Percentiles rank a stretch among this genome's conserved stretches.
These are phyloP conservation scores for Tripterygium wilfordii DNA, from an alignment of 177 flowering plant genomes.

Conservation along the genomic window DNA sequence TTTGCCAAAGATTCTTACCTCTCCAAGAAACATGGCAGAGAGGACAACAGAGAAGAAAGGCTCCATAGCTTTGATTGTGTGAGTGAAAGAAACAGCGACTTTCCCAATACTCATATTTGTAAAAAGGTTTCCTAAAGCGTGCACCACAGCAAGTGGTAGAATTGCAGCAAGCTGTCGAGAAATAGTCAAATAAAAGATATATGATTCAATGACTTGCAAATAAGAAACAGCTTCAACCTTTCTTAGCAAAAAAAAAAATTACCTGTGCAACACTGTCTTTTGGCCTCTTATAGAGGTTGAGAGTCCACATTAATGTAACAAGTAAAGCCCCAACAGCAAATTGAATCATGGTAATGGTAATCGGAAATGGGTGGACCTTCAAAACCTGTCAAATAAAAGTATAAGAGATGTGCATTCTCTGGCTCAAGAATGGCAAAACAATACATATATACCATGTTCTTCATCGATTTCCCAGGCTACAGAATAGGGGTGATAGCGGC, in stretches of 20 bases:
- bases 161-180: constrained; percentile 72
- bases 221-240: too few species aligned
- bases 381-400: constrained; percentile 81
- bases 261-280: constrained; percentile 76
- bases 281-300: constrained; percentile 72
- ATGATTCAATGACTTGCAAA: too few species aligned
- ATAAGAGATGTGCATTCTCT: too few species aligned
- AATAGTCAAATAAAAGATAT: too few species aligned
- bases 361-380: constrained; percentile 70
- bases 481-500: too few species aligned
- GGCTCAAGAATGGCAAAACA: too few species aligned
- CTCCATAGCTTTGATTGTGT: constrained; percentile 96
- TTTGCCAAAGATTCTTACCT: constrained; percentile 44
- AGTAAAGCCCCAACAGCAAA: constrained; percentile 72
- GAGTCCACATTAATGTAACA: constrained; percentile 69
- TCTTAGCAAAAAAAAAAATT: too few species aligned
- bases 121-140: constrained; percentile 86
- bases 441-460: too few species aligned
- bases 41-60: constrained; percentile 94
- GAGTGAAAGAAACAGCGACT: constrained; percentile 98
- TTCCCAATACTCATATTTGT: constrained; percentile 98
- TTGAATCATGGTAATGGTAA: constrained; percentile 65
- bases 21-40: constrained; percentile 88
- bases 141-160: constrained; percentile 79
- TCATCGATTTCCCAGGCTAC: too few species aligned